These are phyloP conservation scores for Globisporangium lucens DNA, from an alignment of 352 stramenopile genomes.

Conservation along the genomic window DNA sequence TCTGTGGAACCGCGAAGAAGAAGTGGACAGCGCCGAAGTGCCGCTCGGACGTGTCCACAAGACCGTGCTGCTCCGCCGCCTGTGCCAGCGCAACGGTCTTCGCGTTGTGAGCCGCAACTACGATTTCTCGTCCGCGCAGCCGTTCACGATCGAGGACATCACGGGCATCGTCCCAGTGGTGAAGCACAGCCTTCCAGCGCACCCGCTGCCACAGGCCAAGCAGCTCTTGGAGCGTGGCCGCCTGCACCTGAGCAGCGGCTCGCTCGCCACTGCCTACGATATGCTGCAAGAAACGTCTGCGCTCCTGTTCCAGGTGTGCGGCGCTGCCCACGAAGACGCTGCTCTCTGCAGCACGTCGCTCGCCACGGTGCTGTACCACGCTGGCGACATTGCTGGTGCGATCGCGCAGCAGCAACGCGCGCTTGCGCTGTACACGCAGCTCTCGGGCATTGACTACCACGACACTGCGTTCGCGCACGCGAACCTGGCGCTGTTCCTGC, in stretches of 20 bases:
- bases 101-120: constrained; percentile 90
- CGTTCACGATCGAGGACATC: constrained; percentile 90
- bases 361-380: constrained; percentile 92
- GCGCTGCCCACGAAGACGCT: constrained; percentile 91
- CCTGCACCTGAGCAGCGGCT: constrained; percentile 69
- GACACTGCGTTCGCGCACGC: constrained; percentile 90
- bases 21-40: constrained; percentile 23
- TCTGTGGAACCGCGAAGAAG: constrained; percentile 51
- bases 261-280: constrained; percentile 79
- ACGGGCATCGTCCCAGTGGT: constrained; percentile 92
- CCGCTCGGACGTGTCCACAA: constrained; percentile 63
- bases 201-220: constrained; percentile 75
- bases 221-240: constrained; percentile 88
- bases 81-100: constrained; percentile 93
- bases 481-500: constrained; percentile 90
- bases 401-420: constrained; percentile 89
- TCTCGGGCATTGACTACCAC: constrained; percentile 91
- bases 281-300: constrained; percentile 88
- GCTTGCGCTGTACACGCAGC: constrained; percentile 90
- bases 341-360: constrained; percentile 90
- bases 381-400: constrained; percentile 83
- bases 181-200: constrained; percentile 87
- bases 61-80: constrained; percentile 83
- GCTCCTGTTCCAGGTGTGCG: constrained; percentile 93
- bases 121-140: constrained; percentile 64